These are phyloP conservation scores for Vachellia collinsii DNA, from an alignment of 306 rosid genomes.

Conservation along the genomic window DNA sequence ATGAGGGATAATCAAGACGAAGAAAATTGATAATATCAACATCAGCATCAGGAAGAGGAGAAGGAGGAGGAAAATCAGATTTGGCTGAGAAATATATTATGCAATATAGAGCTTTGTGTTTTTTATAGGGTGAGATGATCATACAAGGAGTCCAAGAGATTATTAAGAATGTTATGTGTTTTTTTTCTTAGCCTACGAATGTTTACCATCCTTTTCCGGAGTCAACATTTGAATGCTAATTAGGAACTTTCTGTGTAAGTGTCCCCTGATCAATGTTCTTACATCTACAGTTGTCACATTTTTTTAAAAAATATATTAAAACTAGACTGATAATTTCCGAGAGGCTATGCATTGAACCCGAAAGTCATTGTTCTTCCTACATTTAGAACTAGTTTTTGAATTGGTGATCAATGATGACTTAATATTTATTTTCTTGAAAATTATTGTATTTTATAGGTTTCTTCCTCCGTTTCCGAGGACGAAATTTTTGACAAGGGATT, in stretches of 20 bases:
- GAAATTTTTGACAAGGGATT: no score
- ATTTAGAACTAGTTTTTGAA: background rate
- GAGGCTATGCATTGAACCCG: background rate
- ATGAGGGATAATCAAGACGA: slow-evolving; percentile 33
- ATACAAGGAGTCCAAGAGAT: no score
- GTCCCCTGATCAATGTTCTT: no score
- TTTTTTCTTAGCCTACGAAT: background rate
- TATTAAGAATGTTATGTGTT: no score
- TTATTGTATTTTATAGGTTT: no score
- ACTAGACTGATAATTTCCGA: background rate
- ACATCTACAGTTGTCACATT: no score
- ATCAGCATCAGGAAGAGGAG: background rate
- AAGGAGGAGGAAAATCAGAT: background rate
- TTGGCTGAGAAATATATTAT: background rate
- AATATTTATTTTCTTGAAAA: no score
- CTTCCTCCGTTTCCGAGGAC: no score
- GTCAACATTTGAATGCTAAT: background rate
- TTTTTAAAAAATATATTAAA: no score
- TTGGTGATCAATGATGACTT: background rate
- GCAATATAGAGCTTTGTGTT: background rate
- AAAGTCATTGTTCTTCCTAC: background rate
- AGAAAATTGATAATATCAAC: background rate
- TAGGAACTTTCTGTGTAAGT: background rate
- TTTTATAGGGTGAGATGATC: no score
- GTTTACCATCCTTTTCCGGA: background rate